Percentiles rank a stretch among this genome's conserved stretches.
Evolutionary conservation across 805 yeast genomes (phyloP).

Genomic region (Kuraishia capsulata): DNA sequence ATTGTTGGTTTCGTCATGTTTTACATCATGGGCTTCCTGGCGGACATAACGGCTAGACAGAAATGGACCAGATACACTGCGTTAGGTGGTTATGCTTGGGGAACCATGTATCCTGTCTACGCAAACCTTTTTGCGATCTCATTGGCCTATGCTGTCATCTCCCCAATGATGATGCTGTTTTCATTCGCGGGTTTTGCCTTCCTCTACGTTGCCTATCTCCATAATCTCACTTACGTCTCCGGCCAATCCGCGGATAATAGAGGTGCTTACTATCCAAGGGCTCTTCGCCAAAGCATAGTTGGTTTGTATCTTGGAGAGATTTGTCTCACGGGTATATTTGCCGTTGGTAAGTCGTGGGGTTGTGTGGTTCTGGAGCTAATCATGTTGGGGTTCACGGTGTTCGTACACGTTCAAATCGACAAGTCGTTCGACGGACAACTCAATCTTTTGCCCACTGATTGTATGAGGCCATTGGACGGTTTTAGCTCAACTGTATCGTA

Average conservation of each 20-base stretch:
- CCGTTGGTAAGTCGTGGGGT: slow-evolving; percentile 93
- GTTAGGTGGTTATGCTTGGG: slow-evolving; percentile 54
- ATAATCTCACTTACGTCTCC: slow-evolving; percentile 67
- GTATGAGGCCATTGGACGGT: slow-evolving; percentile 75
- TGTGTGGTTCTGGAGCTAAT: slow-evolving; percentile 73
- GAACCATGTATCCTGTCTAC: slow-evolving; percentile 70
- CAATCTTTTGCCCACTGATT: slow-evolving; percentile 53
- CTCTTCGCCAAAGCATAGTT: slow-evolving; percentile 77
- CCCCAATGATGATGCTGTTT: slow-evolving; percentile 78
- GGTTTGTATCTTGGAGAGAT: slow-evolving; percentile 86
- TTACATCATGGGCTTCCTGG: slow-evolving; percentile 44
- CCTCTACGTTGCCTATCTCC: slow-evolving; percentile 67
- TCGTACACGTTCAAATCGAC: slow-evolving; percentile 57
- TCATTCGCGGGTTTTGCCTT: slow-evolving; percentile 62
- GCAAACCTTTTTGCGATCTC: slow-evolving; percentile 63
- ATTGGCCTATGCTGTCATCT: slow-evolving; percentile 59
- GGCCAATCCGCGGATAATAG: slow-evolving; percentile 63
- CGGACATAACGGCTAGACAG: slow-evolving; percentile 62
- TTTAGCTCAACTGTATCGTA: slow-evolving; percentile 53
- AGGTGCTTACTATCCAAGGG: slow-evolving; percentile 82
- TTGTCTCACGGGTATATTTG: slow-evolving; percentile 78
- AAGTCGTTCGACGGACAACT: slow-evolving; percentile 59
- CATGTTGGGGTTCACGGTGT: slow-evolving; percentile 53
- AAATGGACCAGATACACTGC: slow-evolving; percentile 51
- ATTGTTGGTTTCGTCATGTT: slow-evolving; percentile 47